Evolutionary conservation across 345 rosid genomes (phyloP).

Genomic region (Limnanthes douglasii): DNA sequence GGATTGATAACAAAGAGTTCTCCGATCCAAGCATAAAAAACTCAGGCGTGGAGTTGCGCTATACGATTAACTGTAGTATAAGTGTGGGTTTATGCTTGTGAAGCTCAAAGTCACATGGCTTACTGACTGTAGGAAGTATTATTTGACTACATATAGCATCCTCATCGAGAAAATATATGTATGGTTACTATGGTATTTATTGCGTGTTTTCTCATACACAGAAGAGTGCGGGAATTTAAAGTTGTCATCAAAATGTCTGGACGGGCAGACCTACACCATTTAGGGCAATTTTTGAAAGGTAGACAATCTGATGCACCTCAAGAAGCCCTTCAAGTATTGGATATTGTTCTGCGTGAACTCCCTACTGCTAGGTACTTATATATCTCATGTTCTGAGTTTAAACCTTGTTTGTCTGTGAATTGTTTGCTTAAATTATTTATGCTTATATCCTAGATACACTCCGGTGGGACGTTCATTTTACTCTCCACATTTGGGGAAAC

Average conservation of each 20-base stretch:
- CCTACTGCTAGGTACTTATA: slow-evolving; percentile 11
- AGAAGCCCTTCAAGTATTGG: slow-evolving; percentile 20
- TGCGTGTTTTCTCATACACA: no score
- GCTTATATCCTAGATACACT: slow-evolving; percentile 6
- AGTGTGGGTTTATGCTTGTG: no score
- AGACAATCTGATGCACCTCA: slow-evolving; percentile 24
- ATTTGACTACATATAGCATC: no score
- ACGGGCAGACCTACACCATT: slow-evolving; percentile 16
- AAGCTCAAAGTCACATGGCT: no score
- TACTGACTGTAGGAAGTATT: no score
- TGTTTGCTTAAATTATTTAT: not conserved
- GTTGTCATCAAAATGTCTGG: slow-evolving; percentile 16
- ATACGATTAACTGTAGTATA: no score
- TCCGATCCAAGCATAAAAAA: no score
- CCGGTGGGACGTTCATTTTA: slow-evolving; percentile 22
- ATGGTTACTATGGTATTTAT: no score
- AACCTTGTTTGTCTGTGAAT: not conserved
- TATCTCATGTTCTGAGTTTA: no score
- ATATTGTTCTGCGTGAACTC: slow-evolving; percentile 21
- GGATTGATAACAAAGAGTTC: no score
- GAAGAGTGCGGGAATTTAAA: slow-evolving; percentile 16
- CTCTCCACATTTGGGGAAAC: slow-evolving; percentile 14
- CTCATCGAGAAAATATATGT: no score
- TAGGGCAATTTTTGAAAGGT: slow-evolving; percentile 16
- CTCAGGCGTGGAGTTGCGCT: no score